Base-by-base conservation (phyloP, 129 eudicot genomes). In the Cynara cardunculus region DNA sequence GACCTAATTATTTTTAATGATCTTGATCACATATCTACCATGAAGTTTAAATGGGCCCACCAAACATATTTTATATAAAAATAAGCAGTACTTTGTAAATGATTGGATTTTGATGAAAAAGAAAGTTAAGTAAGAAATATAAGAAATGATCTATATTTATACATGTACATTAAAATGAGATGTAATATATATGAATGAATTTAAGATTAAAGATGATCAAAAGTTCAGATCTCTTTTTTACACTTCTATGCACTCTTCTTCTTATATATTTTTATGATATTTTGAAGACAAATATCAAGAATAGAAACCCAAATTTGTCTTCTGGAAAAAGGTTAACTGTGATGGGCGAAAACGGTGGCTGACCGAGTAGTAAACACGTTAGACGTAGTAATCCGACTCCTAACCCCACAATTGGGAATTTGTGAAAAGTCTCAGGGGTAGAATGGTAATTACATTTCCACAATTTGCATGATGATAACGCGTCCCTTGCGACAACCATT, bases 391-490 rank as follows among this genome's bases (percentile, higher is more conserved):
- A 82, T 76, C 78, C 66, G 26, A 27, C 75, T 44, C 25, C 59
- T 5, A 69, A 56, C 66, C 76, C 76, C 69, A 74, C 76, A 24
- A 30, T 44, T 53, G 39, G 25, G 35, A 62, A 73, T 32, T 80
- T 61, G 64, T 27, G 61, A 65, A 81, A 46, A 49, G 70, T 53
- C 69, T 32, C 19, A n/a, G 27, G 76, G 78, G 65, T 66, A 70
- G 0, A 56, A 3, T 21, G 0, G 85, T 76, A 26, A 69, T 56
- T 5, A 1, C 6, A n/a, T 5, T 3, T 5, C 27, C 72, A 82
- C 85, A 72, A 82, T 69, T 76, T 82, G 82, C 85, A 82, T 76
- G 81, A 76, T 82, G 73, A 25, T 69, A 69, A 82, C 85, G 82
- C 85, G 85, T 82, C 85, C 76, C 85, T 76, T 59, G 85, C 77